Evolutionary conservation across 371 early-diverging fungal species (phyloP), one percentile per base, ranked within the genome.

Genomic region (Rhizopus arrhizus): DNA sequence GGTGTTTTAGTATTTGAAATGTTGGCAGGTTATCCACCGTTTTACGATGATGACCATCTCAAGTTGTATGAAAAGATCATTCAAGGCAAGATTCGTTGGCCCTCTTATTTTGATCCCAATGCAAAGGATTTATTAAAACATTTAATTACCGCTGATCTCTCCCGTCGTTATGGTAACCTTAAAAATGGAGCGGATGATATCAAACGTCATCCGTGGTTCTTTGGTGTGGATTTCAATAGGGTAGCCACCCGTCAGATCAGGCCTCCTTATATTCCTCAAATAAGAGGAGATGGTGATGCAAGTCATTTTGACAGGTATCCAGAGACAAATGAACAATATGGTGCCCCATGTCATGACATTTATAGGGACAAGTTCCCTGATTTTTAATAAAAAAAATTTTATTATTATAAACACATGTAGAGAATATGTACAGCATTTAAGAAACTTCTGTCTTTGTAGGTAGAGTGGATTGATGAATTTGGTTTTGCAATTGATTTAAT

Each of bases 1-100:
- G 99, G 99, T 29, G 88, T 99, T 47, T 77, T 99, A 42, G 88
- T 99, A 31, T 99, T 91, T 70, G 98, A 99, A 82, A 91, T 94
- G 85, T 69, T 90, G 63, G 88, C 86, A 35, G 97, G 96, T 35
- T 93, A 91, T 73, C 95, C 97, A 36, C 97, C 97, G 52, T 96
- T 95, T 83, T 94, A 90, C 75, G 95, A 96, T 74, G 95, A 95
- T 62, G 95, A 95, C 69, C 94, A 94, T 48, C 87, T 93, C 65
- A 88, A 90, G 55, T 75, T 97, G 56, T 97, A 95, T 73, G 96
- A 95, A 75, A 93, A 92, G 74, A 96, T 98, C 61, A 77, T 95
- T 63, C 86, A 88, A 2, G 89, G 93, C 55, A 85, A 86, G 38
- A 82, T 93, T 36, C 82, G 84, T 72, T 97, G 91, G 84, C 96